Base-by-base conservation (phyloP, 139 green algal genomes). In the Coelastrella sp. region DNA sequence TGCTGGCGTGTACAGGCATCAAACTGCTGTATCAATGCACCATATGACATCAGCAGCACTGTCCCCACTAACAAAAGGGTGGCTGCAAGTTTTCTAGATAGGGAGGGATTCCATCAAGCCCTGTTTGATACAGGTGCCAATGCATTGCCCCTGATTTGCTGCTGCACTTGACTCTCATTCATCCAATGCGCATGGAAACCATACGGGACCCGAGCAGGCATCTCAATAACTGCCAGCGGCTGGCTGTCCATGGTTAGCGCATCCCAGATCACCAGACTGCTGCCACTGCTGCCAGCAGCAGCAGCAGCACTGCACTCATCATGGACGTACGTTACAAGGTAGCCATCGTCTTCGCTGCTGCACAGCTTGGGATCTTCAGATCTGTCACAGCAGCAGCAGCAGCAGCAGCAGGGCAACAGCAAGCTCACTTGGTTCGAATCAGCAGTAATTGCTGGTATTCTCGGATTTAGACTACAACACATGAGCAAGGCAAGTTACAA, bases 311-410 rank as follows among this genome's bases (percentile, higher is more conserved):
- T 20, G 75, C 64, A 17, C 17, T 90, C 80, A 76, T 97, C 92
- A 47, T 95, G 91, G 17, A 97, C 95, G 58, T 95, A 98, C 0
- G 91, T 95, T 64, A 97, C 58, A 57, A 98, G 90, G 80, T 90
- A 97, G n/a, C 96, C 96, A 78, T 96, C 95, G 73, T 98, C 96
- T 83, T 98, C 96, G 32, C 91, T 85, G 82, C 54, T 74, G 71
- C 91, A 84, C n/a, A 76, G 54, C 5, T 0, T 5, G 16, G 79
- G 68, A 65, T 91, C 89, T 56, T 78, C 80, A 74, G 14, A 19
- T 32, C 80, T 74, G 80, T 54, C 58, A 47, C 58, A 85, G 16
- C 23, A 5, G 8, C 23, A 47, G 32, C 32, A 47, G 32, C 32
- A 47, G 32, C 32, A 47, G 32, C 32, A 47, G 32, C 32, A 47